Evolutionary conservation across 768 basidiomycete genomes (phyloP).

Genomic region (Auricularia sp.): DNA sequence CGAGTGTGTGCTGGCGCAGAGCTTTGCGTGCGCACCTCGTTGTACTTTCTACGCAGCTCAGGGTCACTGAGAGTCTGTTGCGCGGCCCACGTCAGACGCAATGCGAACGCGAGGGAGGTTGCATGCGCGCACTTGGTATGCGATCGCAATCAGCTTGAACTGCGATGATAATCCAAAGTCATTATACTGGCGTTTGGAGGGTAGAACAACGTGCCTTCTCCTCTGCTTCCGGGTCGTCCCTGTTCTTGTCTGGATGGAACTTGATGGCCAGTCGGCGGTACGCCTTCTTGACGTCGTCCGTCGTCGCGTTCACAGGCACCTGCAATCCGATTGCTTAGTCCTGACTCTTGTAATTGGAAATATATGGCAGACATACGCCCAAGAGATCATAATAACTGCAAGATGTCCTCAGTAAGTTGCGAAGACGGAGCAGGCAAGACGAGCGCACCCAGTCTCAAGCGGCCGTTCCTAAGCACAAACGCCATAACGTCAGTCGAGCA

Average conservation of each 20-base stretch:
- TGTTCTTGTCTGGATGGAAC: slow-evolving; percentile 89
- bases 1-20: neutral
- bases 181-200: neutral
- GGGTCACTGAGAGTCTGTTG: slow-evolving; percentile 80
- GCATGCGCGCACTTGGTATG: slow-evolving; percentile 25
- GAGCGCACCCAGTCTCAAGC: too few relatives aligned
- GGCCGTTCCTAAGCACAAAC: neutral
- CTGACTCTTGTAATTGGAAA: too few relatives aligned
- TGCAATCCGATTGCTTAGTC: slow-evolving; percentile 14
- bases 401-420: too few relatives aligned
- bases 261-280: slow-evolving; percentile 87
- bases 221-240: slow-evolving; percentile 72
- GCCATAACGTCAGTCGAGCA: neutral
- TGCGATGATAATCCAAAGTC: neutral
- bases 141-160: slow-evolving; percentile 87
- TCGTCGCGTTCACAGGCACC: slow-evolving; percentile 60
- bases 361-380: neutral
- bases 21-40: slow-evolving; percentile 32
- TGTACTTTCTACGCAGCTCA: slow-evolving; percentile 69
- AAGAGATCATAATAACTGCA: neutral
- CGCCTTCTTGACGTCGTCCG: slow-evolving; percentile 84
- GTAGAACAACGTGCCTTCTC: slow-evolving; percentile 29
- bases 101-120: neutral
- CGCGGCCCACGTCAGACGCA: neutral
- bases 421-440: too few relatives aligned